A percentile compares a stretch with the other conserved stretches of the same genome.
These are phyloP conservation scores for Rhodofomes roseus DNA, from an alignment of 1,284 basidiomycete species.

Conservation along the genomic window DNA sequence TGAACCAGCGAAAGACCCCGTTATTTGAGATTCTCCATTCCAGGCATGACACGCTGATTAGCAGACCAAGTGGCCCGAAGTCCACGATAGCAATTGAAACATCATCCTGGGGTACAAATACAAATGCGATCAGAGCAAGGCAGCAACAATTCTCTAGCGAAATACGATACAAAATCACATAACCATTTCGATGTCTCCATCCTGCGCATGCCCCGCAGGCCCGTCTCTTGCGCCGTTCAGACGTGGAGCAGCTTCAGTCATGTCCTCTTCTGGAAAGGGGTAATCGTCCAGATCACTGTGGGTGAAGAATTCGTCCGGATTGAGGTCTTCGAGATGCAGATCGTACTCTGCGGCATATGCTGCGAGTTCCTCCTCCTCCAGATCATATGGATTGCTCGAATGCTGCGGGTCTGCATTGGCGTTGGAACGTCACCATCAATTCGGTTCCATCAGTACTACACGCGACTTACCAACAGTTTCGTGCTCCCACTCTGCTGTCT, in stretches of 20 bases:
- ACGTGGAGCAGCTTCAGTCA: not conserved
- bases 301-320: constrained; percentile 26
- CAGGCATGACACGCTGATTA: too few relatives aligned
- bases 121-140: not conserved
- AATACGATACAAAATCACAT: not conserved
- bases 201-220: not conserved
- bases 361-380: constrained; percentile 54
- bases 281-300: constrained; percentile 26
- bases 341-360: constrained; percentile 57
- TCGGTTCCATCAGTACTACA: not conserved
- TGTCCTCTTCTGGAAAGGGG: constrained; percentile 7
- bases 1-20: too few relatives aligned
- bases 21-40: too few relatives aligned
- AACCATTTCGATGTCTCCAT: constrained; percentile 6
- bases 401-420: constrained; percentile 5
- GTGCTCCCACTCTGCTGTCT: constrained; percentile 53
- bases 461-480: constrained; percentile 38
- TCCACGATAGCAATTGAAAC: not conserved
- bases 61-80: too few relatives aligned
- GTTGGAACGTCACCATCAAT: not conserved
- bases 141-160: not conserved
- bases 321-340: constrained; percentile 50
- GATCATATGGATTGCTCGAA: constrained; percentile 26
- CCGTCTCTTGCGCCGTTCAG: not conserved
- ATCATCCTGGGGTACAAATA: not conserved